Percentiles rank a stretch among this genome's conserved stretches.
phyloP scores from a whole-genome alignment of 768 basidiomycete species.

The Tulasnella sp. region DNA sequence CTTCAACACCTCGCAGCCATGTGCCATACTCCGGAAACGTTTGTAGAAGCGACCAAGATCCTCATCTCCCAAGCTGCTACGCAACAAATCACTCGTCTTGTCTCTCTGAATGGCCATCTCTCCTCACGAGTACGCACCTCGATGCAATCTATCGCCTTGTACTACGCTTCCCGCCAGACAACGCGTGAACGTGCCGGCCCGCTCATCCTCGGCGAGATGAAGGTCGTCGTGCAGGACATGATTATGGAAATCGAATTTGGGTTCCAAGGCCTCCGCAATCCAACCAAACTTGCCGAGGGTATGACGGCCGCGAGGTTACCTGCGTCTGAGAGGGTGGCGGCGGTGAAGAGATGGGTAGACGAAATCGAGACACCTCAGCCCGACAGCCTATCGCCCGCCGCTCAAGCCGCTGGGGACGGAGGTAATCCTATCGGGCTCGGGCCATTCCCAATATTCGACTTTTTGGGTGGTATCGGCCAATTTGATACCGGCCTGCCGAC shows the following conservation, averaged over 20 bases:
- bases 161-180: too few relatives aligned
- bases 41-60: background rate
- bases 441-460: too few relatives aligned
- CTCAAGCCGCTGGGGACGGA: background rate
- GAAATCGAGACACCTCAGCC: conserved; percentile 1
- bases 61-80: background rate
- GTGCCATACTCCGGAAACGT: background rate
- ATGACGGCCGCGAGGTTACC: background rate
- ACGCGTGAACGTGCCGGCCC: background rate
- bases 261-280: background rate
- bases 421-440: too few relatives aligned
- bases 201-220: background rate
- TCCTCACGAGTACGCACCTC: too few relatives aligned
- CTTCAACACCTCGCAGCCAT: background rate
- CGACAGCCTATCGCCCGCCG: background rate
- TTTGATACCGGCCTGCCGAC: background rate
- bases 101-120: background rate
- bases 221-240: background rate
- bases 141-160: too few relatives aligned
- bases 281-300: background rate
- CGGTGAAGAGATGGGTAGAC: background rate
- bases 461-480: background rate
- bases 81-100: background rate
- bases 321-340: background rate
- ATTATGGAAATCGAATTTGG: background rate